Percentiles rank a stretch among this genome's conserved stretches.
These are phyloP conservation scores for Pleurotus tuoliensis DNA, from an alignment of 768 basidiomycete species.

Conservation along the genomic window DNA sequence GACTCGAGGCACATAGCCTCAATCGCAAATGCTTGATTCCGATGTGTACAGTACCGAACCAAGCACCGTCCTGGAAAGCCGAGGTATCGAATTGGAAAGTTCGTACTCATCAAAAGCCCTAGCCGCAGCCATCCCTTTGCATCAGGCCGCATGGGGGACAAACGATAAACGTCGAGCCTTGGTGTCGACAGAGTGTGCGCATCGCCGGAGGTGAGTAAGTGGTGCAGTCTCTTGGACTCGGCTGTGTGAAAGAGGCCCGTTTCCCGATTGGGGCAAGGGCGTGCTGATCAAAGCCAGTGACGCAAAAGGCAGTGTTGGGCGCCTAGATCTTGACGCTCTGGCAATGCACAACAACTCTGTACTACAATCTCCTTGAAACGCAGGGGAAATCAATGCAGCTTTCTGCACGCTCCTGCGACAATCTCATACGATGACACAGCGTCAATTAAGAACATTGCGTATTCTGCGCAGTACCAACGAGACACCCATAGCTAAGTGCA, in stretches of 20 bases:
- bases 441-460: too few species aligned
- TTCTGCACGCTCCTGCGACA: not conserved
- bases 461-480: too few species aligned
- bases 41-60: constrained; percentile 1
- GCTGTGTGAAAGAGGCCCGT: not conserved
- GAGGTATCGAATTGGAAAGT: not conserved
- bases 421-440: not conserved
- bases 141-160: constrained; percentile 1
- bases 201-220: not conserved
- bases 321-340: not conserved
- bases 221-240: not conserved
- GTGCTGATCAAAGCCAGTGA: not conserved
- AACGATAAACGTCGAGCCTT: not conserved
- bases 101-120: not conserved
- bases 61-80: not conserved
- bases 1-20: constrained; percentile 7
- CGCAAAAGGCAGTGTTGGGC: not conserved
- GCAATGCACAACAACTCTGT: not conserved
- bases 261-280: not conserved
- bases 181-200: not conserved
- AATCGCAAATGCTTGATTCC: constrained; percentile 6
- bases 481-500: too few species aligned
- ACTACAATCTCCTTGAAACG: constrained; percentile 1
- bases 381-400: not conserved
- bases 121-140: not conserved